Evolutionary conservation across 2,329 filamentous ascomycete species (phyloP), one percentile per base, ranked within the genome.

Genomic region (Waltergamsia citrina): DNA sequence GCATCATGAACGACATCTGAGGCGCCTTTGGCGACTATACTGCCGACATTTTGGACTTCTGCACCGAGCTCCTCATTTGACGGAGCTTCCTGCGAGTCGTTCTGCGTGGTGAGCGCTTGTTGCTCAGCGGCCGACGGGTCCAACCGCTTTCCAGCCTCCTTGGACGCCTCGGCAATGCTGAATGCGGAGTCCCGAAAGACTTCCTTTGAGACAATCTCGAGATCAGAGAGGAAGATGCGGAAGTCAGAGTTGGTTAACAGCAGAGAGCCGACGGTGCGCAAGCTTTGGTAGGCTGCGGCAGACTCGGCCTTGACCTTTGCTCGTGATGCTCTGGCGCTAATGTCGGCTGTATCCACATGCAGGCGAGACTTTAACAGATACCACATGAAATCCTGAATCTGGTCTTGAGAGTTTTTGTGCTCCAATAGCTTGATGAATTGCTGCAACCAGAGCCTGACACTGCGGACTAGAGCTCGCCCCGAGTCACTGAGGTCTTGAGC

Each of bases 361-460:
- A 92, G 62, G 22, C 74, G 72, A n/a, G 85, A 79, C 51, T 84
- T 81, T 41, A 77, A 65, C 30, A 94, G 57, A 47, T 81, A 87
- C 87, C 87, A 95, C 25, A 94, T 67, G 42, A 95, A 84, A 48
- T 95, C 85, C 54, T 96, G 90, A 14, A 96, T 74, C 53, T 94
- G 82, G 56, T 96, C 86, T 12, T 74, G 59, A 40, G 67, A 64
- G 54, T 95, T 95, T 63, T 95, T 96, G 56, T 87, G 69, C 36
- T 76, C 68, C 29, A 95, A 54, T 6, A 94, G 60, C n/a, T 85
- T 76, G 46, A 93, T 90, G 53, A 94, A 78, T 38, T 88, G 71
- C 37, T 77, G 71, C 7, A 95, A 63, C 73, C 78, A 90, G 44
- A 81, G 68, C 52, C 81, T 84, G 32, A 69, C 67, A 49, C 81